Evolutionary conservation across 2,329 filamentous ascomycete genomes (phyloP), one percentile per base, ranked within the genome.

Genomic region (Colletotrichum sojae): DNA sequence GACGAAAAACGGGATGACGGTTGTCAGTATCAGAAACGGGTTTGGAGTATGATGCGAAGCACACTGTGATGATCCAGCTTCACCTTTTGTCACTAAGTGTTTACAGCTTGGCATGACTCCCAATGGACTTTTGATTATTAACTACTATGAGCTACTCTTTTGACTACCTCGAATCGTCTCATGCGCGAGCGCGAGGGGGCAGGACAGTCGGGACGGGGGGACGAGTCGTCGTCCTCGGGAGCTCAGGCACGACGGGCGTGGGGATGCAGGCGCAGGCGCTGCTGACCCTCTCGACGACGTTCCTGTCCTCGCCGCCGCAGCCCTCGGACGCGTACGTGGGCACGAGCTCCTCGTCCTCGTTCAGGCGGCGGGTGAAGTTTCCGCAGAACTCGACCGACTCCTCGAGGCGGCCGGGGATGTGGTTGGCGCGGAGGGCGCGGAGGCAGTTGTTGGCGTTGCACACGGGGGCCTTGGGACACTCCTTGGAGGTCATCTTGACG

Each of bases 361-460:
- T 51, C 40, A 56, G 59, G 31, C 63, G 63, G 6, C 31, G 36
- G 1, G 69, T 69, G 59, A 67, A 74, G 43, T 70, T 71, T 22
- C 62, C 67, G 49, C 73, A 74, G 67, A 73, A 74, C 13, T 67
- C 72, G 27, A 53, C 25, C 2, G 63, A 69, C 61, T 73, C 72
- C 73, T 71, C 62, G 20, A 74, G 62, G 18, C 73, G 68, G 18
- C 71, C 72, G 12, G 63, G 59, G 18, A 74, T 60, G 53, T 45
- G 55, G n/a, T 15, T 46, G 12, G 73, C 71, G 6, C 73, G 71
- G 36, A 74, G 57, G 9, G 71, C 63, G 12, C 72, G 72, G 36
- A 74, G 69, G 62, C 73, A 74, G 63, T 73, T 74, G 60, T 74
- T 67, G 56, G 73, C 72, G 65, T 70, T 71, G 63, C 73, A 74